Evolutionary conservation across 106 monocot genomes (phyloP).

Genomic region (Allium sativum): DNA sequence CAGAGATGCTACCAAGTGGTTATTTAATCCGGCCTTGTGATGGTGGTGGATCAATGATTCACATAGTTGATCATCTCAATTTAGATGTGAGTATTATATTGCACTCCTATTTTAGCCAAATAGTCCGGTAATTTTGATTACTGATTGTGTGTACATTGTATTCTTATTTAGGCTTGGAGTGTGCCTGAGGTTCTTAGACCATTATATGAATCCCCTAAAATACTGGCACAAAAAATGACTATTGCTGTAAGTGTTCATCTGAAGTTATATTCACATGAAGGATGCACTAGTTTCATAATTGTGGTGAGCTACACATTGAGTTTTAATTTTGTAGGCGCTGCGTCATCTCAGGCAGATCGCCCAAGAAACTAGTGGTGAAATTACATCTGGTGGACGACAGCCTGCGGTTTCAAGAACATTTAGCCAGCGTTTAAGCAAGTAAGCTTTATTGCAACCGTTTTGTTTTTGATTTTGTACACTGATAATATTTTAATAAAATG

Average conservation of each 20-base stretch:
- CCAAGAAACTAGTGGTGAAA: slow-evolving; percentile 70
- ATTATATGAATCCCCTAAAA: slow-evolving; percentile 80
- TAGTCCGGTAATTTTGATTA: neutral
- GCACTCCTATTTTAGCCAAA: no score
- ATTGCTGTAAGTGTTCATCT: slow-evolving; percentile 46
- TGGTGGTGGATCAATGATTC: slow-evolving; percentile 96
- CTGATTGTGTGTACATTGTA: no score
- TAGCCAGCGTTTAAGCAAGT: slow-evolving; percentile 87
- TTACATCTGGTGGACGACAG: slow-evolving; percentile 46
- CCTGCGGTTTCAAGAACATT: slow-evolving; percentile 76
- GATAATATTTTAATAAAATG: neutral
- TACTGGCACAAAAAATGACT: slow-evolving; percentile 90
- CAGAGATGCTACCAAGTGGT: slow-evolving; percentile 94
- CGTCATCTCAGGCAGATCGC: slow-evolving; percentile 80
- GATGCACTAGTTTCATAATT: neutral
- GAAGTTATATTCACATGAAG: neutral
- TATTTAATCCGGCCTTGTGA: slow-evolving; percentile 96
- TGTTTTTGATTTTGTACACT: neutral
- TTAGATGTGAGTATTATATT: slow-evolving; percentile 54
- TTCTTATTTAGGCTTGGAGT: slow-evolving; percentile 55
- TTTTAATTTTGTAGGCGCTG: slow-evolving; percentile 39
- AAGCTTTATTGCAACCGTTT: neutral
- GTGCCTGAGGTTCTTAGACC: slow-evolving; percentile 92
- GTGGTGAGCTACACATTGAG: neutral
- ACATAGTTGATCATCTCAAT: slow-evolving; percentile 96